Evolutionary conservation across 78 protist genomes (phyloP), one percentile per base, ranked within the genome.

Genomic region (Dictyostelium purpureum): DNA sequence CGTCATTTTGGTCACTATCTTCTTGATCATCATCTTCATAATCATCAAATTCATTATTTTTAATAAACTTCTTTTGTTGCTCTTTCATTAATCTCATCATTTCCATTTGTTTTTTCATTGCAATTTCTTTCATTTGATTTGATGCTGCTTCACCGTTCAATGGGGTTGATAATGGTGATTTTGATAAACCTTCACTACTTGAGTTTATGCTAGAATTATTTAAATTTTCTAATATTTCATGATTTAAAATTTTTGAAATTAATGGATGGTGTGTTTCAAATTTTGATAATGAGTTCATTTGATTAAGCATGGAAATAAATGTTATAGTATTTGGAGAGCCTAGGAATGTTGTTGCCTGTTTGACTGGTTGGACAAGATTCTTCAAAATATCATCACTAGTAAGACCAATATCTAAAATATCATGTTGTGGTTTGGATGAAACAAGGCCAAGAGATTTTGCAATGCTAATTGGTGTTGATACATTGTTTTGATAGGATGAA

Each of bases 81-180:
- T 81, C 63, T 6, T 33, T 21, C 52, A 81, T 63, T 54, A 63
- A 63, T 31, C 31, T 43, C 65, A 81, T 67, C 18, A 81, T 35
- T 33, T 81, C 89, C 66, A 51, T 43, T 81, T 81, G 89, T 81
- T 52, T 81, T 18, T 81, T 81, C 51, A 19, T 81, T 31, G 78
- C 77, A 9, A 51, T 21, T 12, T 81, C 87, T 78, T 78, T 78
- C 56, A 69, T 35, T 69, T 24, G 76, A 16, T 33, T 31, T n/a
- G 52, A 69, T 19, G 11, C 28, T 56, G 65, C 9, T 7, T 24
- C 31, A 5, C 14, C 2, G 0, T 21, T 42, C 18, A 51, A 37
- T 40, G 76, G n/a, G 35, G 76, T 69, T 69, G 76, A 69, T 69
- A 40, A 28, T 69, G 10, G 35, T 40, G 33, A 63, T 37, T 43